A percentile compares a stretch with the other conserved stretches of the same genome.
These are phyloP conservation scores for Stenocarpella maydis DNA, from an alignment of 2,329 filamentous ascomycete species.

Conservation along the genomic window DNA sequence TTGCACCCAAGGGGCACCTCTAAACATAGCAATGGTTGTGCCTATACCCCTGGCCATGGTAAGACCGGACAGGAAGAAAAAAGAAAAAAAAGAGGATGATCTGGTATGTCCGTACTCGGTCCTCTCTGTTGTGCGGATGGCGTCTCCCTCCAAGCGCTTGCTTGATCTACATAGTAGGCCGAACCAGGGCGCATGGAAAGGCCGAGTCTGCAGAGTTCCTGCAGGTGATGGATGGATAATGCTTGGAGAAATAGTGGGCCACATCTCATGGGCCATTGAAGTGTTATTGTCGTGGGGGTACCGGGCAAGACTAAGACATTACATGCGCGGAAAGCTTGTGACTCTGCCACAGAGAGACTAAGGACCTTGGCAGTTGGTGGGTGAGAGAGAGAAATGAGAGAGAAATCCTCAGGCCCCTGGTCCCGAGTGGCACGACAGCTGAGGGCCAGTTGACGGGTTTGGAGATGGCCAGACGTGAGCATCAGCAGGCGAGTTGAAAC, in stretches of 20 bases:
- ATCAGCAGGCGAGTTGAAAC: slow-evolving; percentile 8
- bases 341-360: slow-evolving; percentile 1
- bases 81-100: neutral
- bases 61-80: no score
- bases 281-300: neutral
- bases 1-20: neutral
- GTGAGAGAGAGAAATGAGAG: neutral
- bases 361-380: slow-evolving; percentile 8
- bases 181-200: neutral
- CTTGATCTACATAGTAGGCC: neutral
- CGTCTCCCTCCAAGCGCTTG: slow-evolving; percentile 13
- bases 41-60: neutral
- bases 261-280: neutral
- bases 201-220: slow-evolving; percentile 23
- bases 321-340: slow-evolving; percentile 29
- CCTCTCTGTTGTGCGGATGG: neutral
- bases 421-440: neutral
- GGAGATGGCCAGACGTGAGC: slow-evolving; percentile 5
- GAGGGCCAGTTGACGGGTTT: neutral
- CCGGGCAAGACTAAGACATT: slow-evolving; percentile 15
- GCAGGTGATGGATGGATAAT: slow-evolving; percentile 19
- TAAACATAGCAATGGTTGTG: slow-evolving; percentile 2
- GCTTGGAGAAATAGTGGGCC: slow-evolving; percentile 5
- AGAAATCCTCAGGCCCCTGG: no score
- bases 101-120: neutral